Evolutionary conservation across 768 basidiomycete genomes (phyloP).

Genomic region (Trametopsis cervina): DNA sequence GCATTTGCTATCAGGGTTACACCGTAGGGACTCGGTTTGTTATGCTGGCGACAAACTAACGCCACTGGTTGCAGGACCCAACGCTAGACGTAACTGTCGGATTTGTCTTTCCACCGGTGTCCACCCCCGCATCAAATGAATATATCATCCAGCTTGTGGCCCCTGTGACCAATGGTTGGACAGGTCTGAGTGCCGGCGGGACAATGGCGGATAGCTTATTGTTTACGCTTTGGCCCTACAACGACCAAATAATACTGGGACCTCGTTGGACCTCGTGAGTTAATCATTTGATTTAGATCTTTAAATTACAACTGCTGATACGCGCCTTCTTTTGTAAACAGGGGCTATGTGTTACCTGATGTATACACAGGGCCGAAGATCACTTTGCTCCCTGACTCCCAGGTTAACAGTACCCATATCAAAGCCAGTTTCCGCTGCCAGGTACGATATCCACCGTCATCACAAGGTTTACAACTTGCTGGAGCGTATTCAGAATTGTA

Average conservation of each 20-base stretch:
- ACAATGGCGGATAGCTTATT: conserved; percentile 23
- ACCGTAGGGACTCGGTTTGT: conserved; percentile 7
- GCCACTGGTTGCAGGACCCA: conserved; percentile 12
- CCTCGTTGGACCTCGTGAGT: conserved; percentile 23
- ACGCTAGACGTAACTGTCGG: conserved; percentile 20
- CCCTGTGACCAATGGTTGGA: conserved; percentile 21
- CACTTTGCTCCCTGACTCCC: conserved; percentile 20
- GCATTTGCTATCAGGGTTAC: conserved; percentile 19
- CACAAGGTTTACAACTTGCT: not conserved
- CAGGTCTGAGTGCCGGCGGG: conserved; percentile 23
- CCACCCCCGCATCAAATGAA: conserved; percentile 19
- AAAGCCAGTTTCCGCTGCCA: conserved; percentile 26
- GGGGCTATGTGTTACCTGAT: conserved; percentile 21
- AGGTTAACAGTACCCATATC: conserved; percentile 22
- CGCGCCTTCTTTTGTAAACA: not conserved
- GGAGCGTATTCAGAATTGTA: conserved; percentile 19
- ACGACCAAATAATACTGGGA: conserved; percentile 18
- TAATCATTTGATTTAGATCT: not conserved
- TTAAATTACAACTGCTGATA: not conserved
- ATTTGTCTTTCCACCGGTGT: conserved; percentile 19
- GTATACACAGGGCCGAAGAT: conserved; percentile 20
- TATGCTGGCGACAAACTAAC: not conserved
- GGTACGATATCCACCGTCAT: conserved; percentile 9
- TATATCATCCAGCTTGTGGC: conserved; percentile 22
- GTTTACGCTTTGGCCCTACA: conserved; percentile 23